Evolutionary conservation across 2,329 filamentous ascomycete species (phyloP).

Genomic region (Aspergillus sp.): DNA sequence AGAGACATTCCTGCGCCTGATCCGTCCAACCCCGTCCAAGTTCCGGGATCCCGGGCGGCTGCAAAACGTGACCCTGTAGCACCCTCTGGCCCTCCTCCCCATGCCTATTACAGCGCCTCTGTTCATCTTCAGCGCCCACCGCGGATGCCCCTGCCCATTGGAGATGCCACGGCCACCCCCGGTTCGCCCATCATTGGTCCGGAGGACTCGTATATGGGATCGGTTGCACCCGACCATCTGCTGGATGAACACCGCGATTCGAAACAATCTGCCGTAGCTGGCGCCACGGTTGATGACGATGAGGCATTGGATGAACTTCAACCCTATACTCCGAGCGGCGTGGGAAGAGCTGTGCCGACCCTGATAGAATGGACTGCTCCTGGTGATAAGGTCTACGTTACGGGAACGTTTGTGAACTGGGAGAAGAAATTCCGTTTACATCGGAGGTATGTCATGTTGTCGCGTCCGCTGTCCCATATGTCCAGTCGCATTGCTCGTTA

Average conservation of each 20-base stretch:
- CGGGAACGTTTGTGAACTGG: slow-evolving; percentile 96
- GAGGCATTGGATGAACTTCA: slow-evolving; percentile 75
- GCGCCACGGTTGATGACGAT: slow-evolving; percentile 66
- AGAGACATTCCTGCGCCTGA: slow-evolving; percentile 35
- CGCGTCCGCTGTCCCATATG: neutral
- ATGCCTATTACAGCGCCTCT: slow-evolving; percentile 48
- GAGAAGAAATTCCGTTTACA: slow-evolving; percentile 88
- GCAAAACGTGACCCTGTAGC: slow-evolving; percentile 35
- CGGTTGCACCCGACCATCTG: slow-evolving; percentile 43
- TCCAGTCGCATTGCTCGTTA: neutral
- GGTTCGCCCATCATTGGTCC: slow-evolving; percentile 85
- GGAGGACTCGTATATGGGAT: slow-evolving; percentile 58
- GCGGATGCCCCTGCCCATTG: slow-evolving; percentile 86
- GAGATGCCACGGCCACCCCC: slow-evolving; percentile 84
- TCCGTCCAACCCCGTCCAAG: slow-evolving; percentile 42
- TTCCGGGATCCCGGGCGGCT: slow-evolving; percentile 35
- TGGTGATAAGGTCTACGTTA: slow-evolving; percentile 92
- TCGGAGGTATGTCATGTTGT: slow-evolving; percentile 71
- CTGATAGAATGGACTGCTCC: slow-evolving; percentile 80
- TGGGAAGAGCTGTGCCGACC: slow-evolving; percentile 77
- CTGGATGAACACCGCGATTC: slow-evolving; percentile 55
- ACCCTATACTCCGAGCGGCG: slow-evolving; percentile 64
- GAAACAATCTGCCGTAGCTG: slow-evolving; percentile 58
- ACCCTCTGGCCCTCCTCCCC: slow-evolving; percentile 49
- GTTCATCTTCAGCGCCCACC: slow-evolving; percentile 64